Base-by-base conservation (phyloP, 1,284 basidiomycete species). In the Irpex sp. region DNA sequence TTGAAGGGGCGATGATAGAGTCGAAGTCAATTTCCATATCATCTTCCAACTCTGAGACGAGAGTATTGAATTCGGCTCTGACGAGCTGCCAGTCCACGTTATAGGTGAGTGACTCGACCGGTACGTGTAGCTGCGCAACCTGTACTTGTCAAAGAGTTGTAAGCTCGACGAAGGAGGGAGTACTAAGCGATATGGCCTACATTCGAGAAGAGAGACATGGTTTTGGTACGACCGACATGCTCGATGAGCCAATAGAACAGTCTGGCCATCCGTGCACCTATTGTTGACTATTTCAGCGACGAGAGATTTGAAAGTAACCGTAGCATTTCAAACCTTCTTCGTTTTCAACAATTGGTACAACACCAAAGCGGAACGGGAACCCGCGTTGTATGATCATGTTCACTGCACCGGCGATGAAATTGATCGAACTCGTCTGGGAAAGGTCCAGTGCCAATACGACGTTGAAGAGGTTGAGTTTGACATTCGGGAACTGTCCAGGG, bases 391-490 rank as follows among this genome's bases (percentile, higher is more conserved):
- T 87, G 72, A 95, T 86, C 58, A 81, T 84, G 17, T 82, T 81
- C 49, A 96, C 80, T 0, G 89, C 77, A 0, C 81, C 82, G 1
- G 81, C 79, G 55, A 97, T 77, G 68, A 92, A 86, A 17, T 85
- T 79, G 2, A 95, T 68, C 44, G 82, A 84, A 4, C 78, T 76
- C 0, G 81, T 77, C 52, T 84, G 82, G 1, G 92, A 87, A 1
- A 97, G 80, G 73, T 97, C 95, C 17, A 96, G 77, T 1, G 87
- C 83, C 6, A 96, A 78, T 54, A 97, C 79, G 64, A 92, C 77
- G 71, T 97, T 97, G 79, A 89, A 90, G 13, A 95, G 68, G 71
- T 98, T 97, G 51, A 83, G 80, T 65, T 81, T 83, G 72, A 92
- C 75, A 47, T 77, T 84, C 61, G 86, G 93, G 74, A 95, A 85